Percentiles rank a stretch among this genome's conserved stretches.
Conservation (phyloP, 2,329 filamentous ascomycete species). For the Colletotrichum plurivorum region DNA sequence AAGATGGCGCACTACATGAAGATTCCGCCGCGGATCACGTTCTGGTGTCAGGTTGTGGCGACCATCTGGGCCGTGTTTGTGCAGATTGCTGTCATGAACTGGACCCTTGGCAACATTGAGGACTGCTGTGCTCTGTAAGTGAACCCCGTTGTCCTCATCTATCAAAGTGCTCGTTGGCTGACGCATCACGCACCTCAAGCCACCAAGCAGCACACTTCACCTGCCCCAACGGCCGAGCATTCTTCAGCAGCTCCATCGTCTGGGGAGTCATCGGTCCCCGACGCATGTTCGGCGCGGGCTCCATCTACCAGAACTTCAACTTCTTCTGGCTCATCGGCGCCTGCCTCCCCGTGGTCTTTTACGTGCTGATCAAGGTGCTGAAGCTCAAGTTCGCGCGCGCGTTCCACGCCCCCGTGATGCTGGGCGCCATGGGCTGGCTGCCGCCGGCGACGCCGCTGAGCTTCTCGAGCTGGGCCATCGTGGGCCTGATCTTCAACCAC, state of each 20-base stretch:
- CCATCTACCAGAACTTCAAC: constrained; percentile 41
- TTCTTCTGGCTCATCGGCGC: constrained; percentile 58
- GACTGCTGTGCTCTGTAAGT: constrained; percentile 54
- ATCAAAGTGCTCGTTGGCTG: background rate
- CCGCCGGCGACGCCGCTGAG: constrained; percentile 73
- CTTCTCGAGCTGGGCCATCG: constrained; percentile 71
- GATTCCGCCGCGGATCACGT: constrained; percentile 69
- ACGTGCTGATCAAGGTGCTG: constrained; percentile 51
- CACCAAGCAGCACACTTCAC: constrained; percentile 55
- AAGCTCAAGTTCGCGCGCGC: constrained; percentile 58
- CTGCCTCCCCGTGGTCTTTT: constrained; percentile 63
- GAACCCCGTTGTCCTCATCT: background rate
- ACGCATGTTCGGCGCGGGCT: constrained; percentile 67
- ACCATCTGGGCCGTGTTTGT: constrained; percentile 60
- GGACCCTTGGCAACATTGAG: constrained; percentile 59
- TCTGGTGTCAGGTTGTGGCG: constrained; percentile 73
- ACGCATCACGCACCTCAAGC: constrained; percentile 51
- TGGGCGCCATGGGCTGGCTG: constrained; percentile 66
- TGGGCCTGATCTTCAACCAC: constrained; percentile 72
- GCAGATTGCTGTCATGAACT: constrained; percentile 55
- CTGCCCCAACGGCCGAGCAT: constrained; percentile 56
- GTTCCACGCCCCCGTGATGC: constrained; percentile 70
- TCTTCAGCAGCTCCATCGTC: constrained; percentile 68
- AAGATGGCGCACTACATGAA: constrained; percentile 66
- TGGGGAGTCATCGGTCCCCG: constrained; percentile 71